Base-by-base conservation (phyloP, 2,329 filamentous ascomycete species). In the Hortaea sp. region DNA sequence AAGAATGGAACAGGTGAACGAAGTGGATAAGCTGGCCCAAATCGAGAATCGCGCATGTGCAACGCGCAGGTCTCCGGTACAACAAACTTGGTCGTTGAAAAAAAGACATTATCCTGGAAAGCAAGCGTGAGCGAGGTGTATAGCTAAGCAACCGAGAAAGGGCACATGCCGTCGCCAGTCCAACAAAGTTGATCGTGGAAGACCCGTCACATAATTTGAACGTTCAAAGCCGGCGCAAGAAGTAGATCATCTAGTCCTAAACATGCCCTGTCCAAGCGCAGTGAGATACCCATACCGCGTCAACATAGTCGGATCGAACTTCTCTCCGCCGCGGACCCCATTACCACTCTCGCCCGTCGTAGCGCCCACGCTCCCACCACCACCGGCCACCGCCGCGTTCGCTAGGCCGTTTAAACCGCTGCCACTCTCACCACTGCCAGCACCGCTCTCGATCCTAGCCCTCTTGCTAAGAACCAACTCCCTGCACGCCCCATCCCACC, bases 401-500 rank as follows among this genome's bases (percentile, higher is more conserved):
- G 78, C 80, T 6, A 83, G 66, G 49, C 76, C 78, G 32, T 67
- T 13, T 63, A 64, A 11, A 63, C 65, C 13, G 4, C n/a, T n/a
- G 62, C 67, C 48, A 58, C 64, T 55, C 58, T 47, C 42, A 57
- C 62, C 48, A 59, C 63, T 10, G 62, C 67, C 48, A 58, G 63
- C 56, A 58, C 46, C 46, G 59, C 58, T 56, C 58, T 65, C 64
- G 66, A 56, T 74, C 70, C 48, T 70, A 60, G 60, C 60, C 39
- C 57, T 53, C 50, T 66, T 66, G 45, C 56, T 56, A 29, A 55
- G 57, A 12, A 84, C 74, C 50, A 73, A 65, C 39, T 75, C 70
- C 47, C 73, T 66, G 12, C 81, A 70, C 13, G 71, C 70, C 5
- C 66, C 66, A 51, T 83, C 79, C 79, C 80, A 84, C 3, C 72